These are phyloP conservation scores for Apiospora malaysiana DNA, from an alignment of 2,329 filamentous ascomycete species.

Conservation along the genomic window DNA sequence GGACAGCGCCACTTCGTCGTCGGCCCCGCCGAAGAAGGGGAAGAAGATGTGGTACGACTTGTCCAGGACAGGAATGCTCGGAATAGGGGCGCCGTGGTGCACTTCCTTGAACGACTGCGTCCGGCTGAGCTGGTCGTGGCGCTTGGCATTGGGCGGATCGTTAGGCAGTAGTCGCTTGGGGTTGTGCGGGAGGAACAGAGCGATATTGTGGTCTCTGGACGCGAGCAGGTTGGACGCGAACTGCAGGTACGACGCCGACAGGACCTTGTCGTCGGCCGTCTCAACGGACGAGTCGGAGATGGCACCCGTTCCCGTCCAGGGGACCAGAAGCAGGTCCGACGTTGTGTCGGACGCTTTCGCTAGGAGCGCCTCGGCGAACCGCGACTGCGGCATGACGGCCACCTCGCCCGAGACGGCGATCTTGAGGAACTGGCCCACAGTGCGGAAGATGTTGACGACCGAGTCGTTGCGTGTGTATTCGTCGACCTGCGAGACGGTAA, in stretches of 20 bases:
- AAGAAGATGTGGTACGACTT: slow-evolving; percentile 73
- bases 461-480: slow-evolving; percentile 78
- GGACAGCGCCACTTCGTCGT: slow-evolving; percentile 80
- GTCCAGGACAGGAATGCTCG: slow-evolving; percentile 65
- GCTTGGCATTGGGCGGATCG: slow-evolving; percentile 38
- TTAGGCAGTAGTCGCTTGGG: slow-evolving; percentile 60
- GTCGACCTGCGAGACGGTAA: slow-evolving; percentile 86
- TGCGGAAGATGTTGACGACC: slow-evolving; percentile 88
- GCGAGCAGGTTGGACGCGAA: slow-evolving; percentile 75
- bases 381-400: slow-evolving; percentile 76
- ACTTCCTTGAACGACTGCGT: background rate
- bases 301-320: slow-evolving; percentile 86
- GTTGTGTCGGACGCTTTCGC: slow-evolving; percentile 72
- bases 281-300: slow-evolving; percentile 62
- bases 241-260: slow-evolving; percentile 67
- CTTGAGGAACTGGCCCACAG: slow-evolving; percentile 84
- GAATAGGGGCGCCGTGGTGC: slow-evolving; percentile 45
- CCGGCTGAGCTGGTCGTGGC: slow-evolving; percentile 14
- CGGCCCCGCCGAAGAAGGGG: slow-evolving; percentile 84
- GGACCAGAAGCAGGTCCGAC: slow-evolving; percentile 79
- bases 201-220: slow-evolving; percentile 69
- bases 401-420: slow-evolving; percentile 83
- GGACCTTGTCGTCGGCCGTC: slow-evolving; percentile 62
- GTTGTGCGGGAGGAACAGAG: slow-evolving; percentile 67
- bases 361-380: slow-evolving; percentile 79